Evolutionary conservation across 2,329 filamentous ascomycete genomes (phyloP).

Genomic region (Truncatella angustata): DNA sequence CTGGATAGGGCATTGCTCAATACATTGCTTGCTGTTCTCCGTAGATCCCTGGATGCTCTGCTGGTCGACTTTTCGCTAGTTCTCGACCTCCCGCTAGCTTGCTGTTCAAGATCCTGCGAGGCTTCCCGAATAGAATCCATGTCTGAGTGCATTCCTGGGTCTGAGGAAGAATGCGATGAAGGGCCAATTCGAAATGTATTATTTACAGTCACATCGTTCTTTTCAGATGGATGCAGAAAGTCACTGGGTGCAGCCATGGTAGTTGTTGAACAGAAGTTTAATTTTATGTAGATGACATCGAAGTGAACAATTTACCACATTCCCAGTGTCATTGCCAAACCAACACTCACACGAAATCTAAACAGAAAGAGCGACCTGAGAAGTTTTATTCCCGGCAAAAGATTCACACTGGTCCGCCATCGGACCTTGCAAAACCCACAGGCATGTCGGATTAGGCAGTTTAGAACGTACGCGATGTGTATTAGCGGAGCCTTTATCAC

Average conservation of each 20-base stretch:
- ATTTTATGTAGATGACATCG: background rate
- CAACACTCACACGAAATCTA: background rate
- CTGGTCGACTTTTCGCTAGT: slow-evolving; percentile 1
- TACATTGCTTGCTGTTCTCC: slow-evolving; percentile 25
- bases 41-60: background rate
- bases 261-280: background rate
- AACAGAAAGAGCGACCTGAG: background rate
- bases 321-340: background rate
- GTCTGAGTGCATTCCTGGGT: background rate
- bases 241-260: slow-evolving; percentile 1
- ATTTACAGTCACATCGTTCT: slow-evolving; percentile 6
- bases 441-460: background rate
- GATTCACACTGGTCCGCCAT: background rate
- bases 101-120: background rate
- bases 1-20: slow-evolving; percentile 26
- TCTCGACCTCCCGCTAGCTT: background rate
- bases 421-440: background rate
- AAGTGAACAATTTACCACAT: background rate
- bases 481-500: background rate
- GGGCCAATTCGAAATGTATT: background rate
- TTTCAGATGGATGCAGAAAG: background rate
- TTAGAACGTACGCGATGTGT: background rate
- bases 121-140: background rate
- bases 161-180: background rate
- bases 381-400: background rate